These are phyloP conservation scores for Escallonia rubra DNA, from an alignment of 129 eudicot species.

Conservation along the genomic window DNA sequence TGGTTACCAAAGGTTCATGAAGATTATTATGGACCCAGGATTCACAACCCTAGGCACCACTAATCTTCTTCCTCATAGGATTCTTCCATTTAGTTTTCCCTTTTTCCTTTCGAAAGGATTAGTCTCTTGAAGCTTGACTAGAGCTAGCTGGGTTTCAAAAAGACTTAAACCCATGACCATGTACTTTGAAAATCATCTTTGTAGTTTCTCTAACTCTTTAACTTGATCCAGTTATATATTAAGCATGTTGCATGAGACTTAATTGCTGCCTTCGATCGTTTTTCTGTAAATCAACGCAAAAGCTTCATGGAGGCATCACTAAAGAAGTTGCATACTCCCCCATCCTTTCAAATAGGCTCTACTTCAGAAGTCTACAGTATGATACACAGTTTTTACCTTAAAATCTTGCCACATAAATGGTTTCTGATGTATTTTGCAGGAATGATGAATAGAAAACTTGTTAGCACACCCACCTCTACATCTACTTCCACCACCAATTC, in stretches of 20 bases:
- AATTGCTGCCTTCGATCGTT: not conserved
- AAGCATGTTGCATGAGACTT: not conserved
- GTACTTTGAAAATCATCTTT: not conserved
- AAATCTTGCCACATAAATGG: not conserved
- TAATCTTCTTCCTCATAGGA: constrained; percentile 3
- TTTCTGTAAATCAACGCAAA: too few species aligned
- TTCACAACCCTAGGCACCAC: constrained; percentile 57
- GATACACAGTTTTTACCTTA: too few species aligned
- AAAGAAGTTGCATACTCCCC: not conserved
- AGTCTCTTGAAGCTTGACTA: too few species aligned
- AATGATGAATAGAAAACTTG: constrained; percentile 39
- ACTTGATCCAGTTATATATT: not conserved
- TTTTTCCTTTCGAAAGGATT: not conserved
- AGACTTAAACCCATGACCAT: not conserved
- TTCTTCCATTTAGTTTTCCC: too few species aligned
- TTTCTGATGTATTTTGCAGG: constrained; percentile 39
- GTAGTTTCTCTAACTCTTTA: not conserved
- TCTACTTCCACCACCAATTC: constrained; percentile 20
- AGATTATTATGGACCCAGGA: constrained; percentile 77
- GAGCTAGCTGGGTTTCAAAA: not conserved
- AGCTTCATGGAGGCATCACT: too few species aligned
- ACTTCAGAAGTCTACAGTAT: not conserved
- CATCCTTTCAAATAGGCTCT: not conserved
- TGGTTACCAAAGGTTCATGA: constrained; percentile 76
- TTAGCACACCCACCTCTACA: constrained; percentile 15